Conservation (phyloP, 2,329 filamentous ascomycete species). For the Aspergillus sclerotialis region DNA sequence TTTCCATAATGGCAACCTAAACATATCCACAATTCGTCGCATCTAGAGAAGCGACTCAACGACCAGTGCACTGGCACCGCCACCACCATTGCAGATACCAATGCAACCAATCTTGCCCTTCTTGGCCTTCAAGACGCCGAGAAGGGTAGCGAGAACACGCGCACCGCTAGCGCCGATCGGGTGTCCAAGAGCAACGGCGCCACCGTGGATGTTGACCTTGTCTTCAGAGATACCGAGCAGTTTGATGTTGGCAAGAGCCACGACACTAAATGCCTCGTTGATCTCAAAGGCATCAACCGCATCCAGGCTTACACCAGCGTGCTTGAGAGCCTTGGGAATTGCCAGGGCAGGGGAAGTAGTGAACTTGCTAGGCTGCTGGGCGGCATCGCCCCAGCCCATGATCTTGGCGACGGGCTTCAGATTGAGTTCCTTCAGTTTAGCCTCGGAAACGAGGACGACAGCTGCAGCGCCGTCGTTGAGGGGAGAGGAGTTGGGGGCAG, state of each 20-base stretch:
- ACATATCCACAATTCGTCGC: conserved; percentile 11
- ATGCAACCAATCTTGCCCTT: conserved; percentile 89
- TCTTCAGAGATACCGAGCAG: conserved; percentile 69
- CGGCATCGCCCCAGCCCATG: conserved; percentile 93
- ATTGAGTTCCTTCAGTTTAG: conserved; percentile 83
- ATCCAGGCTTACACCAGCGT: conserved; percentile 72
- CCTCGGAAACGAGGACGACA: conserved; percentile 87
- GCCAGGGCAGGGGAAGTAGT: conserved; percentile 88
- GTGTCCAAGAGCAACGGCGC: conserved; percentile 92
- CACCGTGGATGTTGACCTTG: conserved; percentile 92
- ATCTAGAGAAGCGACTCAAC: conserved; percentile 57
- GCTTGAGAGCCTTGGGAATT: conserved; percentile 94
- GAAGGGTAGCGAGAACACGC: conserved; percentile 82
- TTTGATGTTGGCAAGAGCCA: conserved; percentile 95
- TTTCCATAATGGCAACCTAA: conserved; percentile 9
- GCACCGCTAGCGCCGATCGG: conserved; percentile 90
- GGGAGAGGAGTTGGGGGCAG: conserved; percentile 91
- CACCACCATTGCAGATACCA: conserved; percentile 96
- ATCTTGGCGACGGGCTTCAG: conserved; percentile 94
- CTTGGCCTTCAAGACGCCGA: conserved; percentile 83
- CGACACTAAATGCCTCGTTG: conserved; percentile 98
- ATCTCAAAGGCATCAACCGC: conserved; percentile 94
- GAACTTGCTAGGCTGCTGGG: conserved; percentile 86
- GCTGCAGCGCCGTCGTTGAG: conserved; percentile 93
- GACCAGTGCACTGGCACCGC: conserved; percentile 88